Base-by-base conservation (phyloP, 768 basidiomycete species). In the Rhodotorula graminis region DNA sequence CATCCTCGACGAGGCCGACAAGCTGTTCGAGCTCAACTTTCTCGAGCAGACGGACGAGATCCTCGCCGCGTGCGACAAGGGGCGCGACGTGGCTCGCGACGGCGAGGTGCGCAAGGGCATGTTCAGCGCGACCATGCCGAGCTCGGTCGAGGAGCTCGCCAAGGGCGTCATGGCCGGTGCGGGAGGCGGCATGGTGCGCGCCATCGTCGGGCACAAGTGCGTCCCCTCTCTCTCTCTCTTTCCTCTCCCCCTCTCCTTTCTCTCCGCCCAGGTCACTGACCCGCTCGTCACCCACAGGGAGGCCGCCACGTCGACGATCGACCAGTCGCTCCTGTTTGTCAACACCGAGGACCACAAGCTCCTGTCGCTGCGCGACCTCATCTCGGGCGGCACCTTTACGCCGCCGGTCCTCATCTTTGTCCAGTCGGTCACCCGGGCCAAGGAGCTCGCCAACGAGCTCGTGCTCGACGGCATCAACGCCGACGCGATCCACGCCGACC, bases 131-230 rank as follows among this genome's bases (percentile, higher is more conserved):
- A 99, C 96, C 0, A 86, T 99, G 57, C 95, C 95, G 27, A 88
- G 91, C 19, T 87, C 88, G 18, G 89, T 87, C 1, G 96, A 99
- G 80, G 90, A 89, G 78, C 82, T 93, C 40, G 93, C 93, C 0
- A 88, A 93, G 86, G 85, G 85, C 33, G 90, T 94, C 85, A 84
- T 98, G 46, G 84, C 84, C 11, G 66, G 72, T 23, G 74, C 70
- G 15, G 74, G 74, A 5, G 14, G 16, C 0, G 87, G 95, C 78
- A 92, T 93, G 9, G 88, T 97, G 64, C 88, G 96, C 18, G 87
- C 97, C 19, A 92, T 98, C n/a, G 93, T 97, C 42, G 96, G 96
- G 49, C 83, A 95, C 61, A 99, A 97, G 94, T 94, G 72, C 76
- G 91, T 84, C 47, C 25, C 37, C 23, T 15, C 29, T 65, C 15